Conservation (phyloP, 768 basidiomycete genomes). For the Boletus rubescentipes region DNA sequence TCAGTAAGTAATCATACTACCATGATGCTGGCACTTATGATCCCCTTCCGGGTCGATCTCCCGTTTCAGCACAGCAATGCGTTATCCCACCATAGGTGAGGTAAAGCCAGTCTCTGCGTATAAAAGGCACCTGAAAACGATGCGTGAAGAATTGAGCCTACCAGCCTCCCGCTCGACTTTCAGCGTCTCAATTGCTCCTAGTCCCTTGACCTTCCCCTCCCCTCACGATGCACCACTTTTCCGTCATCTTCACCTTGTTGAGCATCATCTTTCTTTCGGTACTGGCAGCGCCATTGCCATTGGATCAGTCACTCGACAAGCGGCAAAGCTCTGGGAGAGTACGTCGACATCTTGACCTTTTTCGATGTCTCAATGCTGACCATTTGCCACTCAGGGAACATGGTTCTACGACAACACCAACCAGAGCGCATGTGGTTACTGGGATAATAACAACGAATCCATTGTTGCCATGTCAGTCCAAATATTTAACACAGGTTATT, state of each 20-base stretch:
- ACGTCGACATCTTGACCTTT: conserved; percentile 20
- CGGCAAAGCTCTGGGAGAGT: conserved; percentile 56
- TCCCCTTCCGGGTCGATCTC: conserved; percentile 33
- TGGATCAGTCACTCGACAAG: conserved; percentile 42
- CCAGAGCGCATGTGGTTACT: conserved; percentile 61
- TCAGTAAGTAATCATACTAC: conserved; percentile 18
- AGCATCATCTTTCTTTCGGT: conserved; percentile 42
- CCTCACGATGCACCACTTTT: conserved; percentile 19
- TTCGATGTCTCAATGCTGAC: conserved; percentile 1
- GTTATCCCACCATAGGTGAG: conserved; percentile 27
- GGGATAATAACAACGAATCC: conserved; percentile 45
- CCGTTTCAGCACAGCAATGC: conserved; percentile 20
- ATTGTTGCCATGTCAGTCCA: conserved; percentile 62
- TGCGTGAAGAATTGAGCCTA: background rate
- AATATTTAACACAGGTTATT: conserved; percentile 54
- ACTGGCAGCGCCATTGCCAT: conserved; percentile 39
- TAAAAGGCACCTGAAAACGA: conserved; percentile 22
- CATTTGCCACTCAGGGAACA: conserved; percentile 49
- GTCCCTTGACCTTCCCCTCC: background rate
- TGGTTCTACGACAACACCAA: conserved; percentile 52
- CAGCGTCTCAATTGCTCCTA: background rate
- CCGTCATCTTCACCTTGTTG: conserved; percentile 37
- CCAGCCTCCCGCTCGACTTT: conserved; percentile 4
- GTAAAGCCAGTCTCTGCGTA: conserved; percentile 27
- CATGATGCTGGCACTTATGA: conserved; percentile 22